Base-by-base conservation (phyloP, 2,329 filamentous ascomycete genomes). In the Phialocephala sp. region DNA sequence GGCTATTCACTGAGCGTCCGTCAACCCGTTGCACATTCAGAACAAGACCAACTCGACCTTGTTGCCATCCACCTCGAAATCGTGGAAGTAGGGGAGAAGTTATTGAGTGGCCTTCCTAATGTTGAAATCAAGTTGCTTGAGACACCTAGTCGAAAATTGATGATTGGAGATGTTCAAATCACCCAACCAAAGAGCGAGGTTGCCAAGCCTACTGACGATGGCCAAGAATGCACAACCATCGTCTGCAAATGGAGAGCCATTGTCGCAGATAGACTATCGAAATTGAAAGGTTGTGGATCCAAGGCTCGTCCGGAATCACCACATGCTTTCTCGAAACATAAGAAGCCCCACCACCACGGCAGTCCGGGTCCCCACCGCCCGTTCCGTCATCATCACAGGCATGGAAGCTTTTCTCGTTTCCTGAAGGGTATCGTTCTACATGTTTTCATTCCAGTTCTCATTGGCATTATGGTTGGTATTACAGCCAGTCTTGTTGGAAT, bases 391-490 rank as follows among this genome's bases (percentile, higher is more conserved):
- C 75, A 76, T 65, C 75, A 76, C 58, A 72, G 76, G 67, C 73
- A 76, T 47, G 70, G 75, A 72, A 76, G 76, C 63, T 84, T 85
- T 78, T 76, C 79, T 61, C 78, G 81, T 66, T 77, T 87, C 32
- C 69, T 87, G 56, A 81, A 82, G 73, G 85, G 85, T 71, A 81
- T 90, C 59, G 81, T 85, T 68, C 80, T 87, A 43, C 86, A 89
- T 67, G 83, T 93, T 54, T 76, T 92, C 57, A 80, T 92, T 45
- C 90, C 91, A 1, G 82, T 92, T 61, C 79, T 90, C 60, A 83
- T 92, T 69, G 91, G 91, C 65, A 83, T 92, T 69, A 83, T 87
- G 27, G 88, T 89, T 54, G 91, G 90, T 73, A 84, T 92, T 62
- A 82, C 83, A 36, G 87, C 89, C 68, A 90, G 89, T 77, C 76